These are phyloP conservation scores for Pseudoneurospora amorphoporcata DNA, from an alignment of 495 filamentous ascomycete species.

Conservation along the genomic window DNA sequence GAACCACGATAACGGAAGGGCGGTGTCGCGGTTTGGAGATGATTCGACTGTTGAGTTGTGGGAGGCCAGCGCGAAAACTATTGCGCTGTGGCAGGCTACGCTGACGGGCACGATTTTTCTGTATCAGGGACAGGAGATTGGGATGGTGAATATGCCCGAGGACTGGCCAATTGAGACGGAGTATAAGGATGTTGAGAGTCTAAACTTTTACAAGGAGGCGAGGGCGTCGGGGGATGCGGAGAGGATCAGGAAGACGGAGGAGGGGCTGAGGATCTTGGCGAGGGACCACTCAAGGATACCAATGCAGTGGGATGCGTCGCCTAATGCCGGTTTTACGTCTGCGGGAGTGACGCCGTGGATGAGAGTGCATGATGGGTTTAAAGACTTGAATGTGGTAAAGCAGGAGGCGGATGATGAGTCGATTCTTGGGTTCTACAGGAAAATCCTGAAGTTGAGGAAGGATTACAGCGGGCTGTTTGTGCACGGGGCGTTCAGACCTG, in stretches of 20 bases:
- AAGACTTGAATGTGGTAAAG: constrained; percentile 32
- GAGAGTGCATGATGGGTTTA: constrained; percentile 36
- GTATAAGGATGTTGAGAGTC: constrained; percentile 56
- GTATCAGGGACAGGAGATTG: constrained; percentile 66
- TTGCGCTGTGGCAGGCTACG: constrained; percentile 45
- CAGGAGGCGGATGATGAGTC: constrained; percentile 27
- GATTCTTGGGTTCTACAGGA: constrained; percentile 39
- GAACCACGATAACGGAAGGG: constrained; percentile 56
- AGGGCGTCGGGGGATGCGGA: constrained; percentile 14
- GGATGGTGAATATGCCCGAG: constrained; percentile 54
- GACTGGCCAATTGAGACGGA: constrained; percentile 47
- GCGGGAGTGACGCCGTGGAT: constrained; percentile 38
- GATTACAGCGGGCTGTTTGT: constrained; percentile 46
- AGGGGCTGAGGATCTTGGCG: constrained; percentile 36
- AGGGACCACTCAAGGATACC: constrained; percentile 54
- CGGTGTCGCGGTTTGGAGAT: constrained; percentile 44
- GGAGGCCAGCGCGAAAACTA: constrained; percentile 46
- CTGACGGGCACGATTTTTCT: constrained; percentile 38
- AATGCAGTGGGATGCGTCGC: constrained; percentile 48
- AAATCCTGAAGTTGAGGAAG: constrained; percentile 34
- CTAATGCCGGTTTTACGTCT: constrained; percentile 43
- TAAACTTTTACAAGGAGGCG: constrained; percentile 45
- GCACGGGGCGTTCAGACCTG: constrained; percentile 45
- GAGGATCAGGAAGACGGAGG: constrained; percentile 26
- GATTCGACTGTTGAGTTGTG: constrained; percentile 38